A percentile compares a stretch with the other conserved stretches of the same genome.
Conservation (phyloP, 1,284 basidiomycete genomes). For the Sanghuangporus baumii region DNA sequence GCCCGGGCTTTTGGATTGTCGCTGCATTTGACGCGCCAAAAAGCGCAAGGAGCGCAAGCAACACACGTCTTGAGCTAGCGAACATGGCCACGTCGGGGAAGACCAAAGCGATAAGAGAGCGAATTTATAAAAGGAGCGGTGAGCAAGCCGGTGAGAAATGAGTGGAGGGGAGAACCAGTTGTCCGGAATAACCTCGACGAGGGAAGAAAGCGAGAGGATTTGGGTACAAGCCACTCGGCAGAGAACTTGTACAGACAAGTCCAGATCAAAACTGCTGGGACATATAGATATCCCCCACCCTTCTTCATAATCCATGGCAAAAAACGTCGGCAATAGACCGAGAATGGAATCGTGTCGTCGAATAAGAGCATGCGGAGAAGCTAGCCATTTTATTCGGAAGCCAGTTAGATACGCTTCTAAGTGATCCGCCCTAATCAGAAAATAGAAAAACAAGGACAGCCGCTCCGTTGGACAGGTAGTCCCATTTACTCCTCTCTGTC, state of each 20-base stretch:
- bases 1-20: conserved; percentile 39
- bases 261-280: background rate
- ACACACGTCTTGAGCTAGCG: background rate
- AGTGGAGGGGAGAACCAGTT: background rate
- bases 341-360: background rate
- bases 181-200: background rate
- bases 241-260: background rate
- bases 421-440: background rate
- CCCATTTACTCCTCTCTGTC: background rate
- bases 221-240: background rate
- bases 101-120: background rate
- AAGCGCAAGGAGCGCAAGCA: background rate
- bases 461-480: background rate
- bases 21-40: background rate
- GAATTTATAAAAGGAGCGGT: background rate
- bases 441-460: background rate
- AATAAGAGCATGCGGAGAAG: background rate
- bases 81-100: background rate
- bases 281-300: background rate
- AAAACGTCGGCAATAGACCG: background rate
- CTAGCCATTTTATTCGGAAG: background rate
- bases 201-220: background rate
- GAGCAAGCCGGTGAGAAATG: background rate
- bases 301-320: background rate
- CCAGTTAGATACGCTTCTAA: background rate